Evolutionary conservation across 1,284 basidiomycete species (phyloP), one percentile per base, ranked within the genome.

Genomic region (Malassezia slooffiae): DNA sequence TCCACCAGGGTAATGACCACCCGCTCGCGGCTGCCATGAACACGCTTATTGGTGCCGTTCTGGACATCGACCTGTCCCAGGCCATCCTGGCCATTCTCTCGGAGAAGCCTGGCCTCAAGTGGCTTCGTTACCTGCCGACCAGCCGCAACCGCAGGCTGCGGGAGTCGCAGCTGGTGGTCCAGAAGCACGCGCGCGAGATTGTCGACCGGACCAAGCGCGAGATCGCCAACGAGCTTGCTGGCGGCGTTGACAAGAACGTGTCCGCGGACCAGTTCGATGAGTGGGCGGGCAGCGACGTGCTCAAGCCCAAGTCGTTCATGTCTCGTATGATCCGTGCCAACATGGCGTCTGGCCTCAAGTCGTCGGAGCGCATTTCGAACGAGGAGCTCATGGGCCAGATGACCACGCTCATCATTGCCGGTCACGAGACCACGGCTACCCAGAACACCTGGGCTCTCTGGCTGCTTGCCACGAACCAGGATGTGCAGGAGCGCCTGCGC

Each of bases 341-440:
- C 46, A 63, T 69, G 64, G 57, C 62, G 2, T 47, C 41, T 12
- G 66, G 61, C 39, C 50, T 69, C 4, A 38, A 36, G 15, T 32
- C 35, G 2, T 71, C 72, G 0, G 76, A 82, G 60, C 73, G 73
- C 17, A 75, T 86, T 73, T 75, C 76, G 7, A 75, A 78, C 32
- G 71, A 74, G 12, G 82, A 86, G 58, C 77, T 82, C 3, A 71
- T 80, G 20, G 81, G 77, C 46, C 82, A 85, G 66, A 82, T 86
- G 50, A 79, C 80, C 7, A 85, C 81, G 0, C 83, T 86, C 64
- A 75, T 86, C 35, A 75, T 78, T n/a, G 85, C 83, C 12, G 85
- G 85, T 10, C 83, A 83, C 20, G 84, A 88, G 60, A 85, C 85
- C 0, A 82, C 81, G 10, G 82, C 82, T 2, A 76, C 86, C 21